Percentiles rank a stretch among this genome's conserved stretches.
These are phyloP conservation scores for Hordeum vulgare DNA, from an alignment of 176 grass and related monocot species.

Conservation along the genomic window DNA sequence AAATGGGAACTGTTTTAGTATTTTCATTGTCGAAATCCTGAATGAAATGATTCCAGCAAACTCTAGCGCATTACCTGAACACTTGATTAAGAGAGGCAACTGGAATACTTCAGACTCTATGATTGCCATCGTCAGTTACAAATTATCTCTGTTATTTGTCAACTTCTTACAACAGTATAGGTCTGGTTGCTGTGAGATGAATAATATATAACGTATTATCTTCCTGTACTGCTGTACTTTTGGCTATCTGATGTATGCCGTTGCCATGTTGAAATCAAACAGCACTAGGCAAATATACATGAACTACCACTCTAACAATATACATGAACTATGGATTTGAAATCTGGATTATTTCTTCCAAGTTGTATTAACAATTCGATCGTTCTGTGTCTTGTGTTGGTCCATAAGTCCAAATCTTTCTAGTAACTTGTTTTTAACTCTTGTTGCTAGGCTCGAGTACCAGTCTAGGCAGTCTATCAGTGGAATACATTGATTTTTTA, in stretches of 20 bases:
- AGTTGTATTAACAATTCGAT: neutral
- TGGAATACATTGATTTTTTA: conserved; percentile 10
- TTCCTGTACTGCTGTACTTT: neutral
- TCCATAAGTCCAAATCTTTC: neutral
- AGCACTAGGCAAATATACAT: neutral
- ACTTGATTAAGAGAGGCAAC: neutral
- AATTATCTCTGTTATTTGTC: neutral
- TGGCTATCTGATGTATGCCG: neutral
- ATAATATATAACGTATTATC: neutral
- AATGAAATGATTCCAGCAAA: neutral
- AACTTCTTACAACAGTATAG: conserved; percentile 4
- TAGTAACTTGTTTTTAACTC: conserved; percentile 6
- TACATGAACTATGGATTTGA: neutral
- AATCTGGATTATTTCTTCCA: neutral
- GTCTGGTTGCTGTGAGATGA: neutral
- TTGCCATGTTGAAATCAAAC: conserved; percentile 1
- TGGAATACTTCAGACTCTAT: neutral
- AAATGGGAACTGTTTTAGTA: neutral
- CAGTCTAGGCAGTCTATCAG: conserved; percentile 63
- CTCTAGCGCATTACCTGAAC: neutral
- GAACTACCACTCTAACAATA: neutral
- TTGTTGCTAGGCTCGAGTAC: conserved; percentile 75
- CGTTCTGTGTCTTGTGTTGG: neutral
- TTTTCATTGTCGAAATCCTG: neutral
- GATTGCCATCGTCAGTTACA: neutral